Base-by-base conservation (phyloP, 2,329 filamentous ascomycete genomes). In the Achaetomium macrosporum region DNA sequence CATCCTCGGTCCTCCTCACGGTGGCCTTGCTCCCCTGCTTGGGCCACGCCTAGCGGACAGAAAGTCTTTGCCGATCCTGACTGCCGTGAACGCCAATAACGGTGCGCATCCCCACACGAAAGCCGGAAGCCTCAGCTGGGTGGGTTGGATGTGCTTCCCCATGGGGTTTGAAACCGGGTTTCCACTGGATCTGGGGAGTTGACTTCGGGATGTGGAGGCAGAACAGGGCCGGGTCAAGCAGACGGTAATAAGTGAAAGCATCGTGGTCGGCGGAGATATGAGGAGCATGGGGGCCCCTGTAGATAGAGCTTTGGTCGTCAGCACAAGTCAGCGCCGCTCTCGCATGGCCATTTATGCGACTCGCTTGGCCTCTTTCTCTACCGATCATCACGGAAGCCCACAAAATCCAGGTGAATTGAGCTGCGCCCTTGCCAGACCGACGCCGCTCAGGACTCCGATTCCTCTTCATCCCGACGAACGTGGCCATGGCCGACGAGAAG, bases 401-500 rank as follows among this genome's bases (percentile, higher is more conserved):
- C 42, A 43, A 17, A 17, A 7, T 15, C 33, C 20, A 25, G 4
- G 25, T 25, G 29, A 44, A 41, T 40, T 37, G 42, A 43, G 37
- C 37, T 50, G 31, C 39, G 15, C 15, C 40, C 40, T 17, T 17
- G 3, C 19, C 48, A 20, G 9, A 46, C 42, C 31, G 35, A 47
- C 43, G 20, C 44, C 37, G 39, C 20, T 43, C 37, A 30, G 16
- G 16, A 51, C 50, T 42, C 20, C 36, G 36, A 36, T 20, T 39
- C 30, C 15, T 19, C 11, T 9, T 10, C 39, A 9, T 15, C 10
- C 4, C 33, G 25, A 13, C 15, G 25, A 29, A 41, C 5, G 15
- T 31, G 39, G 35, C 39, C 40, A 60, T 58, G 56, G 52, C 53
- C 42, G 56, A 46, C 42, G 54, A 60, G 37, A 57, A 55, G 54